A percentile compares a stretch with the other conserved stretches of the same genome.
Evolutionary conservation across 2,329 filamentous ascomycete species (phyloP).

Genomic region (Colletotrichum simmondsii): DNA sequence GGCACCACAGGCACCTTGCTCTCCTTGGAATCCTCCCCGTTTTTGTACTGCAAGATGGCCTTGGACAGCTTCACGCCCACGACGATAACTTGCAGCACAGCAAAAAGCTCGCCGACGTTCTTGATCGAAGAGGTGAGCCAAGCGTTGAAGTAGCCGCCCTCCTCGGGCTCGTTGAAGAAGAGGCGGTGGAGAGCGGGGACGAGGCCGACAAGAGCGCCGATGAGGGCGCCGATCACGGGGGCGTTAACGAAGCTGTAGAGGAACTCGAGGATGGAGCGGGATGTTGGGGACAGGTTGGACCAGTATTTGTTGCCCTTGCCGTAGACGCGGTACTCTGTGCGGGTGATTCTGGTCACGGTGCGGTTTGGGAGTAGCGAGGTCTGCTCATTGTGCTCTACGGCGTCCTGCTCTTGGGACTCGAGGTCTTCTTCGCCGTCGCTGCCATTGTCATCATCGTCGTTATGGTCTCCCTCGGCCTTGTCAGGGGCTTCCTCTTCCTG

Average conservation of each 20-base stretch:
- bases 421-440: neutral
- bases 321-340: slow-evolving; percentile 4
- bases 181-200: slow-evolving; percentile 67
- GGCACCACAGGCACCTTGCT: slow-evolving; percentile 53
- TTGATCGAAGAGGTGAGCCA: slow-evolving; percentile 72
- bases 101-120: slow-evolving; percentile 73
- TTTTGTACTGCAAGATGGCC: slow-evolving; percentile 49
- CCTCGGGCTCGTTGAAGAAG: slow-evolving; percentile 67
- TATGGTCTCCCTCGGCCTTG: neutral
- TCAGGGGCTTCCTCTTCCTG: slow-evolving; percentile 32
- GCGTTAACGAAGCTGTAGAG: slow-evolving; percentile 67
- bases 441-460: neutral
- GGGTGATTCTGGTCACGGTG: slow-evolving; percentile 44
- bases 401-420: slow-evolving; percentile 25
- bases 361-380: slow-evolving; percentile 25
- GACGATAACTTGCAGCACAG: slow-evolving; percentile 72
- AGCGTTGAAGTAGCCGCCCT: slow-evolving; percentile 73
- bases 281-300: slow-evolving; percentile 5
- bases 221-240: slow-evolving; percentile 68
- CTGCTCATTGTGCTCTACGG: slow-evolving; percentile 23
- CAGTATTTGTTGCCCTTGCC: slow-evolving; percentile 21
- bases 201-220: slow-evolving; percentile 70
- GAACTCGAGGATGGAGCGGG: slow-evolving; percentile 48
- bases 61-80: slow-evolving; percentile 74
- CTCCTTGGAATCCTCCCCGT: slow-evolving; percentile 43